A percentile compares a stretch with the other conserved stretches of the same genome.
phyloP scores from a whole-genome alignment of 106 monocot species.

The Dioscorea dumetorum region DNA sequence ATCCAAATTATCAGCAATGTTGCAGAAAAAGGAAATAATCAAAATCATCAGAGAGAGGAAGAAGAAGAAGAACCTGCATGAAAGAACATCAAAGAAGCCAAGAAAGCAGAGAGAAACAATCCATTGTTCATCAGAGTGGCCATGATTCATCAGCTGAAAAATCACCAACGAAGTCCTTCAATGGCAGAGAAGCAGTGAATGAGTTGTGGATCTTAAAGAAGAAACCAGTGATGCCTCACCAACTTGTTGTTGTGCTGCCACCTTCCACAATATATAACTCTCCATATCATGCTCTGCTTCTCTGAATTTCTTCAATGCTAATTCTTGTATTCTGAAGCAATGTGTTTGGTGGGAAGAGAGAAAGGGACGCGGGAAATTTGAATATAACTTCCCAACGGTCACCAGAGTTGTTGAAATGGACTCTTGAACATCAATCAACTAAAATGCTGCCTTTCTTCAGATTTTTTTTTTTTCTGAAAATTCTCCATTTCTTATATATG shows the following conservation, averaged over 20 bases:
- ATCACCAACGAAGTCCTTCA: no score
- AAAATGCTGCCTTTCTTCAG: no score
- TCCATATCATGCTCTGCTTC: neutral
- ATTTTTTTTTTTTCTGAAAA: no score
- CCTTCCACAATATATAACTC: neutral
- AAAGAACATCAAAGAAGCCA: conserved; percentile 22
- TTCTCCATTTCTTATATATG: no score
- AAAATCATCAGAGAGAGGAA: neutral
- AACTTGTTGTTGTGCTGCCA: neutral
- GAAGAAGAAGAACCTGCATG: conserved; percentile 29
- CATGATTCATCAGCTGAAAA: no score
- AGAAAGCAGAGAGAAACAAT: no score
- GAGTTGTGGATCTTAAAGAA: conserved; percentile 9
- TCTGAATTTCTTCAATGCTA: conserved; percentile 30
- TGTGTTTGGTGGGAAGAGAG: conserved; percentile 51
- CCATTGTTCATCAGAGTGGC: no score
- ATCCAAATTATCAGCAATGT: neutral
- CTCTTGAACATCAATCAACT: neutral
- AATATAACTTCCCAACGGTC: conserved; percentile 28
- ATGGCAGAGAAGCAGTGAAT: neutral
- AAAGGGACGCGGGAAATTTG: conserved; percentile 35
- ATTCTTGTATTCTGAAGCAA: conserved; percentile 54
- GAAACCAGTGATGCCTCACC: neutral
- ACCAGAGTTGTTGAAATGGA: conserved; percentile 11
- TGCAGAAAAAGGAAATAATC: neutral